Base-by-base conservation (phyloP, 2,329 filamentous ascomycete species). In the Diaporthe caulivora region DNA sequence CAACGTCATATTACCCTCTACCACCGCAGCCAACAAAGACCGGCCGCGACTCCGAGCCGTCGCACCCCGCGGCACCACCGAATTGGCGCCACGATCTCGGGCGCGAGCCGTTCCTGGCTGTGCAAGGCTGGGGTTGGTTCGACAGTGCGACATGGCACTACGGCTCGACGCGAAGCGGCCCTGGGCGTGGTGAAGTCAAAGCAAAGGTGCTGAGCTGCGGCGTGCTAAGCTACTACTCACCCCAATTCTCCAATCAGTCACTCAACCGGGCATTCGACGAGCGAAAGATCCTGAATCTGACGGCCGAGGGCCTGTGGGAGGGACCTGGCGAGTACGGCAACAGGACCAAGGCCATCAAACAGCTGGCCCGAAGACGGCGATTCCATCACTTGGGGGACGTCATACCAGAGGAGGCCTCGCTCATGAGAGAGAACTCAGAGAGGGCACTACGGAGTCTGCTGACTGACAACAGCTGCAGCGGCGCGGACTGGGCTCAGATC, bases 201-300 rank as follows among this genome's bases (percentile, higher is more conserved):
- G 82, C 85, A 1, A 82, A 79, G 70, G 76, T 84, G 2, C 78
- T 83, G n/a, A 78, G 78, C 29, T 87, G 86, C 75, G 84, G 84
- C 0, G 79, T 87, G 53, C 76, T 86, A 67, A 86, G 81, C 72
- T 88, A 86, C 78, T 87, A 87, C 74, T 82, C 85, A 57, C 80
- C 81, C 1, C 76, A 74, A 15, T 82, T 85, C 44, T 69, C 68
- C 4, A 78, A 80, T 42, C 80, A 84, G 67, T 78, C 77, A 10
- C 68, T 76, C 53, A 76, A 79, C 3, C 79, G 84, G 31, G 78
- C 80, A 0, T 54, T 74, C 7, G 76, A 78, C 26, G 86, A 87
- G 74, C 78, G 76, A 51, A 70, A 75, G 42, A 71, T 71, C 5
- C 78, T 86, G 42, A 87, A 87, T 74, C 77, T 88, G 44, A 86